Evolutionary conservation across 177 flowering plant species (phyloP), one percentile per base, ranked within the genome.

Genomic region (Vitis hybrid): DNA sequence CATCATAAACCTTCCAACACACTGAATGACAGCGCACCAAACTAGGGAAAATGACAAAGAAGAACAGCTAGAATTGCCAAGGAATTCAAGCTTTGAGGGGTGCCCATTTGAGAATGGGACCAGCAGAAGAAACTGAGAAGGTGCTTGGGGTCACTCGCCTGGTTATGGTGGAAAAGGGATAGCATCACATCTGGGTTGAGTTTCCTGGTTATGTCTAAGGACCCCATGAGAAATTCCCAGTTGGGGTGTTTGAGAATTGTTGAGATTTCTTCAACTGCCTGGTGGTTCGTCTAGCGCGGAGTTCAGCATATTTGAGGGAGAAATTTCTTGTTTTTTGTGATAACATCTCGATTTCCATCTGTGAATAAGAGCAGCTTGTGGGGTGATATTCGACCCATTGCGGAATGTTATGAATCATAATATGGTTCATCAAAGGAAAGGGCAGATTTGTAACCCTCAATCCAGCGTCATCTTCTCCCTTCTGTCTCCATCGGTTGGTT

Each of bases 1-100:
- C 79, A 17, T 78, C 75, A 73, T 85, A 84, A 4, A 90, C 95
- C 79, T 74, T 84, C 93, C 93, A 90, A 78, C 89, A 88, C 78
- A 90, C 68, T 10, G 84, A 76, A 79, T 92, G 90, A 66, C 84
- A 86, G 69, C 89, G 80, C 60, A 85, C 54, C 70, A 86, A 75
- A 72, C 80, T 73, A 11, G 85, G 87, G 52, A 62, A 81, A 69
- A 67, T 84, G 75, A 73, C 93, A 87, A 5, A 90, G 79, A 72
- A 64, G 3, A 3, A 90, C 76, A 6, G 85, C 86, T 18, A 90
- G 72, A 70, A 83, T 50, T 2, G 88, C 76, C n/a, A 73, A 83
- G 8, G 83, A 82, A 74, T 69, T 17, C 65, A 89, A 72, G 52
- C 78, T 77, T 34, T 76, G 89, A 64, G 82, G 73, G 9, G 64